Base-by-base conservation (phyloP, 177 flowering plant genomes). In the Telopea speciosissima region DNA sequence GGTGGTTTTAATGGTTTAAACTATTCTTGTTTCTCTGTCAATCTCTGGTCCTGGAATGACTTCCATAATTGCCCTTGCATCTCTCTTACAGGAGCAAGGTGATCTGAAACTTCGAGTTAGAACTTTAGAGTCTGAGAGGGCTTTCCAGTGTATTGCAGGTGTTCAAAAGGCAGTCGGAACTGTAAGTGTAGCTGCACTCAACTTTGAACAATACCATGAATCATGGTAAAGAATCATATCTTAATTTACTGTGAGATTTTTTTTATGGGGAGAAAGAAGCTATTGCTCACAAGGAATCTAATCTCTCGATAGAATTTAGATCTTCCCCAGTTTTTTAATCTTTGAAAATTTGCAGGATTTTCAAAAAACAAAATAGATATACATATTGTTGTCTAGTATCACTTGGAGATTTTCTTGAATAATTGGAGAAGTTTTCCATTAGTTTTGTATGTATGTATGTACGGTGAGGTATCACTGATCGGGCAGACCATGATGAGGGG, bases 71-170 rank as follows among this genome's bases (percentile, higher is more conserved):
- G 70, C 73, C 40, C 63, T 65, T 52, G 36, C 17, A 21, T 68
- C 44, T 65, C 13, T 28, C 60, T 72, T 70, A 36, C 74, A 95
- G 99, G 99, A 95, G 84, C 92, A 95, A 91, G 99, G 99, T 69
- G 97, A 95, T 76, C 76, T 95, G 78, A 95, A 95, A 86, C 94
- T 95, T 56, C 85, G 97, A 54, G 99, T 95, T 60, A 85, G 99
- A 73, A 67, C 97, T 52, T 75, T 95, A 78, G 99, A 95, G 75
- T 88, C 99, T 52, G 99, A 95, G 76, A 91, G 99, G 81, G 87
- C 99, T 66, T 95, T 95, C 81, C 88, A 87, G 71, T 90, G 99
- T 64, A 95, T 95, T 75, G 99, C 97, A 40, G 84, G 88, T 71
- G 96, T 91, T 72, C 99, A 95, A 80, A 88, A 84, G 79, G 91